These are phyloP conservation scores for Candida boidinii DNA, from an alignment of 805 yeast genomes.

Conservation along the genomic window DNA sequence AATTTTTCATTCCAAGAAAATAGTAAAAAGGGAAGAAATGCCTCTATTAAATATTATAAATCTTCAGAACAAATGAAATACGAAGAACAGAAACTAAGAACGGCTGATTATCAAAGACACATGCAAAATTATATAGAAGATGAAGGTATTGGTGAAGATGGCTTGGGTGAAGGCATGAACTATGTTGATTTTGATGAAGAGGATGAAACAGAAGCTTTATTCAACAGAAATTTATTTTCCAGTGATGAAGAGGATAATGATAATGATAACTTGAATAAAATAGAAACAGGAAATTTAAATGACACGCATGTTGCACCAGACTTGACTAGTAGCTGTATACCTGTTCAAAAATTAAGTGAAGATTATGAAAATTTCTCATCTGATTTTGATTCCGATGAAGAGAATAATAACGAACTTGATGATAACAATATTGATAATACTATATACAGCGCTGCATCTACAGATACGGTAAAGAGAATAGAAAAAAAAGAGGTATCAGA, in stretches of 20 bases:
- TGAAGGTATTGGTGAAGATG: slow-evolving; percentile 12
- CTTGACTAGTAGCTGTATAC: too few relatives aligned
- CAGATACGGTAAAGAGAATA: too few relatives aligned
- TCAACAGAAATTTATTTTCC: slow-evolving; percentile 27
- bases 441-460: too few relatives aligned
- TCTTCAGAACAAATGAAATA: slow-evolving; percentile 21
- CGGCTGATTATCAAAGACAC: too few relatives aligned
- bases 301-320: neutral
- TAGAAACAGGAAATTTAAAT: slow-evolving; percentile 50
- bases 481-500: too few relatives aligned
- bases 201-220: slow-evolving; percentile 30
- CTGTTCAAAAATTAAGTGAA: slow-evolving; percentile 1
- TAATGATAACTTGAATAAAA: slow-evolving; percentile 49
- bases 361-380: neutral
- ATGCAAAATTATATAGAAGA: slow-evolving; percentile 18
- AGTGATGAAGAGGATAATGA: slow-evolving; percentile 25
- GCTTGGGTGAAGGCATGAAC: slow-evolving; percentile 24
- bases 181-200: slow-evolving; percentile 21
- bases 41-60: slow-evolving; percentile 29
- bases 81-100: slow-evolving; percentile 14
- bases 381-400: slow-evolving; percentile 4
- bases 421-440: slow-evolving; percentile 6
- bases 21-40: slow-evolving; percentile 21
- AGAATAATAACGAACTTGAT: slow-evolving; percentile 4
- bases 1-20: slow-evolving; percentile 26